Conservation (phyloP, 371 early-diverging fungal genomes). For the Syncephalis plumigaleata region DNA sequence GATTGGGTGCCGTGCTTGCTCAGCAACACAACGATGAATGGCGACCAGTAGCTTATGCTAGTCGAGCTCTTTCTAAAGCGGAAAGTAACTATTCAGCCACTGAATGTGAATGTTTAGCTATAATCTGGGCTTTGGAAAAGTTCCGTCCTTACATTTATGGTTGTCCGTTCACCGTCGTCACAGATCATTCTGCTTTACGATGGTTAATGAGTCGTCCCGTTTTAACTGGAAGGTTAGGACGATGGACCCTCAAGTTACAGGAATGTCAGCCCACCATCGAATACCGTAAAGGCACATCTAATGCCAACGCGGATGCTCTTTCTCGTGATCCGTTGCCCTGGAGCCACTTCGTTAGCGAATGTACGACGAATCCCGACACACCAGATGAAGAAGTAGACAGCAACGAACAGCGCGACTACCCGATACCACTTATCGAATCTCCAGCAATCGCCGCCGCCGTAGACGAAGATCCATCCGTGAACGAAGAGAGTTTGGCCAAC, state of each 20-base stretch:
- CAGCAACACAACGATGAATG: slow-evolving; percentile 10
- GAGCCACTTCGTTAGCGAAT: background rate
- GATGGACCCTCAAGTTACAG: slow-evolving; percentile 13
- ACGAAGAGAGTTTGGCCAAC: too few species aligned
- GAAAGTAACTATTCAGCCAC: slow-evolving; percentile 8
- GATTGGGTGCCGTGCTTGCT: slow-evolving; percentile 14
- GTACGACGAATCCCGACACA: background rate
- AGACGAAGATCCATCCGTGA: too few species aligned
- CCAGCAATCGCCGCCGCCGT: too few species aligned
- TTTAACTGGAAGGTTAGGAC: slow-evolving; percentile 6
- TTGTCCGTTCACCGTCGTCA: slow-evolving; percentile 9
- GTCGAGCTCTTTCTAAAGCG: slow-evolving; percentile 1
- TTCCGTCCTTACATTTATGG: slow-evolving; percentile 15
- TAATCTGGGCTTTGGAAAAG: slow-evolving; percentile 14
- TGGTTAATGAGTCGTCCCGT: slow-evolving; percentile 5
- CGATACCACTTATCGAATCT: slow-evolving; percentile 1
- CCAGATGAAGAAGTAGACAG: too few species aligned
- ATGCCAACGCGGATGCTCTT: slow-evolving; percentile 14
- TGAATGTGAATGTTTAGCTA: slow-evolving; percentile 13
- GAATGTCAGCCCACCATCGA: slow-evolving; percentile 10
- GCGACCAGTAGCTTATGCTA: slow-evolving; percentile 10
- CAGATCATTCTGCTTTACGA: slow-evolving; percentile 14
- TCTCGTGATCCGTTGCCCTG: slow-evolving; percentile 4
- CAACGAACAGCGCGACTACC: background rate
- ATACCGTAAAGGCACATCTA: slow-evolving; percentile 8